Percentiles rank a stretch among this genome's conserved stretches.
phyloP scores from a whole-genome alignment of 1,284 basidiomycete genomes.

The Stygiomarasmius scandens region DNA sequence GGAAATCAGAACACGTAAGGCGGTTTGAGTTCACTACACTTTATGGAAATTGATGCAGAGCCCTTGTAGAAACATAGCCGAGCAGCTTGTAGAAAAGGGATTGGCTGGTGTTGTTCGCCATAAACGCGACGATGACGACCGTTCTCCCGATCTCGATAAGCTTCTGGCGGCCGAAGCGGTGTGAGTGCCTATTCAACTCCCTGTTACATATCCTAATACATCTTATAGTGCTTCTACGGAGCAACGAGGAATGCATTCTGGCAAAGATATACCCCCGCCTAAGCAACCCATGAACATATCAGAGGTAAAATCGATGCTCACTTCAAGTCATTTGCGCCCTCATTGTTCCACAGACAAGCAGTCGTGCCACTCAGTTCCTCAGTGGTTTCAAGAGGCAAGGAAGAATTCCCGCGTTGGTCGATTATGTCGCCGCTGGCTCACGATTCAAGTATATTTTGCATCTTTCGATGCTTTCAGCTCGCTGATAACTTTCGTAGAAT shows the following conservation, averaged over 20 bases:
- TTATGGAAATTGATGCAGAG: slow-evolving; percentile 45
- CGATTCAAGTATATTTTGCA: slow-evolving; percentile 77
- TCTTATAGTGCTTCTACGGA: slow-evolving; percentile 72
- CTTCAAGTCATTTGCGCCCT: background rate
- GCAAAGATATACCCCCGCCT: slow-evolving; percentile 80
- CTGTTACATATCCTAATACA: slow-evolving; percentile 5
- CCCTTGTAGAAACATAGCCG: slow-evolving; percentile 81
- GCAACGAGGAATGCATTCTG: slow-evolving; percentile 87
- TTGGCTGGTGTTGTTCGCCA: slow-evolving; percentile 90
- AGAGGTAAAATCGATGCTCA: slow-evolving; percentile 52
- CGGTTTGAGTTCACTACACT: background rate
- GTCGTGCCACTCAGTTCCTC: slow-evolving; percentile 83
- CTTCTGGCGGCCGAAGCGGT: slow-evolving; percentile 92
- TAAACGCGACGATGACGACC: slow-evolving; percentile 92
- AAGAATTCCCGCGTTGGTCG: slow-evolving; percentile 83
- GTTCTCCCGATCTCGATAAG: slow-evolving; percentile 93
- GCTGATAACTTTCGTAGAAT: slow-evolving; percentile 50
- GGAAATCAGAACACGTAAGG: slow-evolving; percentile 38
- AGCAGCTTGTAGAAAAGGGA: slow-evolving; percentile 92
- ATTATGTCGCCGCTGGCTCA: slow-evolving; percentile 92
- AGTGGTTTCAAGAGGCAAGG: slow-evolving; percentile 92
- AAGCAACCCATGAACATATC: slow-evolving; percentile 85
- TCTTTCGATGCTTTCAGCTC: slow-evolving; percentile 1
- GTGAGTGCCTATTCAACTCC: slow-evolving; percentile 46
- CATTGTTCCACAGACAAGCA: slow-evolving; percentile 50